Evolutionary conservation across 345 rosid species (phyloP).

Genomic region (Cardamine occulta): DNA sequence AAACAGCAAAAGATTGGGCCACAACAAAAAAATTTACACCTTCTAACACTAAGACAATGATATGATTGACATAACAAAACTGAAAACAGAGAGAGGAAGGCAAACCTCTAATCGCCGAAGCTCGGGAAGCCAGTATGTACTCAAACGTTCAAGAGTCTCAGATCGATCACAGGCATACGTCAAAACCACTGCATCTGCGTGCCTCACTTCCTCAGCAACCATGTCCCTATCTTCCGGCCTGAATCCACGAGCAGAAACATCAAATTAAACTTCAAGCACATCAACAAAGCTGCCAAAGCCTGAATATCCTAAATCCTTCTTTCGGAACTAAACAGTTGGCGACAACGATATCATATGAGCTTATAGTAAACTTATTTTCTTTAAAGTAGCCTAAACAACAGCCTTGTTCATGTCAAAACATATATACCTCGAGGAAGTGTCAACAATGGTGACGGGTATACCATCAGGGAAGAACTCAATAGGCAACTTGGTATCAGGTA

Average conservation of each 20-base stretch:
- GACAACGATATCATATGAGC: background rate
- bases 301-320: constrained; percentile 6
- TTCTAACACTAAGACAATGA: background rate
- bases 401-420: background rate
- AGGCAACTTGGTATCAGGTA: constrained; percentile 80
- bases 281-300: constrained; percentile 10
- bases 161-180: constrained; percentile 88
- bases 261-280: constrained; percentile 16
- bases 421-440: constrained; percentile 80
- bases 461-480: constrained; percentile 84
- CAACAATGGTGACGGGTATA: constrained; percentile 84
- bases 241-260: constrained; percentile 25
- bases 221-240: constrained; percentile 77
- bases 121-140: constrained; percentile 65
- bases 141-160: constrained; percentile 77
- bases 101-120: constrained; percentile 42
- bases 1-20: constrained; percentile 7
- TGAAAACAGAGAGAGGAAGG: constrained; percentile 13
- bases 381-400: background rate
- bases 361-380: background rate
- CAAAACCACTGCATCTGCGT: constrained; percentile 97
- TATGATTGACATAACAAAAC: constrained; percentile 9
- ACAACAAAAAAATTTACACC: background rate
- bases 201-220: constrained; percentile 78
- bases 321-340: background rate